Conservation (phyloP, 306 rosid species). For the Gastrolobium villosum region DNA sequence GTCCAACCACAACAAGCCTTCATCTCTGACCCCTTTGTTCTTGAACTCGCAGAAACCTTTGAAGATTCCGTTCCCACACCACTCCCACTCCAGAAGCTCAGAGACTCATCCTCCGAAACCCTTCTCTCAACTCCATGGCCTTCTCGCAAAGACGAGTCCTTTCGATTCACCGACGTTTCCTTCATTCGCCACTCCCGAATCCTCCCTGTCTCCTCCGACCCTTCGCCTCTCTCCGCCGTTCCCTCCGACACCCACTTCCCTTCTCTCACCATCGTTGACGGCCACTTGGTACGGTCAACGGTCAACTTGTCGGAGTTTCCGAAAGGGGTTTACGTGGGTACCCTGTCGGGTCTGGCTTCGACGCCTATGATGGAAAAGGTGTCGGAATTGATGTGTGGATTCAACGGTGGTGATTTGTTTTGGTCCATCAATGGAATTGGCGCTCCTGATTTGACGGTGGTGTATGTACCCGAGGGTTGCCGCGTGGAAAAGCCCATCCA, state of each 20-base stretch:
- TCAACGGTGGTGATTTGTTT: constrained; percentile 73
- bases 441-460: constrained; percentile 82
- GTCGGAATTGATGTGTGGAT: constrained; percentile 48
- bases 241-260: constrained; percentile 52
- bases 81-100: constrained; percentile 72
- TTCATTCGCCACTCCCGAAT: constrained; percentile 75
- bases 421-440: constrained; percentile 94
- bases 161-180: constrained; percentile 88
- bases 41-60: constrained; percentile 86
- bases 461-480: constrained; percentile 82
- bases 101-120: constrained; percentile 66
- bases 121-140: constrained; percentile 96
- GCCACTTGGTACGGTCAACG: constrained; percentile 48
- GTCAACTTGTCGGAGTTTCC: constrained; percentile 62
- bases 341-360: constrained; percentile 56
- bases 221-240: constrained; percentile 1
- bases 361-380: constrained; percentile 55
- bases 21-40: constrained; percentile 82
- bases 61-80: constrained; percentile 73
- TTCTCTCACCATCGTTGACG: constrained; percentile 63
- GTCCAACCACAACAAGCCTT: constrained; percentile 48
- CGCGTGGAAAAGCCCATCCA: constrained; percentile 70
- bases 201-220: constrained; percentile 59
- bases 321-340: constrained; percentile 70
- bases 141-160: constrained; percentile 85